Percentiles rank a stretch among this genome's conserved stretches.
Conservation (phyloP, 2,329 filamentous ascomycete species). For the Scedosporium minutisporum region DNA sequence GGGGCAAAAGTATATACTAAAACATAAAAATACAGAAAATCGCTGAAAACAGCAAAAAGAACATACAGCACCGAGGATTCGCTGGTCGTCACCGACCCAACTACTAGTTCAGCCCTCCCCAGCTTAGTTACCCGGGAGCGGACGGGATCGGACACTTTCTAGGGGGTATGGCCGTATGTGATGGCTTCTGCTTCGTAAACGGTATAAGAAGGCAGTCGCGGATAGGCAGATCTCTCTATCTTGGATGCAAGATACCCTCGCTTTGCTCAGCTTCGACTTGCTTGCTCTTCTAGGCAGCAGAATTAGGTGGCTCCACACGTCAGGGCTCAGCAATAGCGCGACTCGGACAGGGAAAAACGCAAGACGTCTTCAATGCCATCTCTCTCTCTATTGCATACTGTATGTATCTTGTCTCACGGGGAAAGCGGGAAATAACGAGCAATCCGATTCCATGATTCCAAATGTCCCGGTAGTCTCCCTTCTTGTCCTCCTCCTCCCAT, state of each 20-base stretch:
- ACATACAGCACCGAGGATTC: constrained; percentile 1
- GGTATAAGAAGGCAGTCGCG: neutral
- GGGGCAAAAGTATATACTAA: neutral
- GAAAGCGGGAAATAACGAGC: neutral
- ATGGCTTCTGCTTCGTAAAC: neutral
- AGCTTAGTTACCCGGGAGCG: constrained; percentile 1
- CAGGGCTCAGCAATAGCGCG: neutral
- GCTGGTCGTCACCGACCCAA: constrained; percentile 1
- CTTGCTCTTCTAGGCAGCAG: neutral
- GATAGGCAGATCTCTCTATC: no score
- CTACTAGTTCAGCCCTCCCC: neutral
- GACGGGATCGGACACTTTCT: neutral
- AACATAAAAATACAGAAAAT: neutral
- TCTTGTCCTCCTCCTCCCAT: neutral
- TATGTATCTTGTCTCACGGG: neutral
- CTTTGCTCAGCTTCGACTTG: neutral
- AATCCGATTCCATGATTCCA: neutral
- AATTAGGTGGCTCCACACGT: neutral
- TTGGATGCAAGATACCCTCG: neutral
- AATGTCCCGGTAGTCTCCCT: neutral
- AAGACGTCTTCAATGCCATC: neutral
- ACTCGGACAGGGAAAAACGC: neutral
- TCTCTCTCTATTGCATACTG: constrained; percentile 5
- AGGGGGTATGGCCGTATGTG: constrained; percentile 1
- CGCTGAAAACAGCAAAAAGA: neutral